Conservation (phyloP, 805 yeast species). For the Candida ulmi region DNA sequence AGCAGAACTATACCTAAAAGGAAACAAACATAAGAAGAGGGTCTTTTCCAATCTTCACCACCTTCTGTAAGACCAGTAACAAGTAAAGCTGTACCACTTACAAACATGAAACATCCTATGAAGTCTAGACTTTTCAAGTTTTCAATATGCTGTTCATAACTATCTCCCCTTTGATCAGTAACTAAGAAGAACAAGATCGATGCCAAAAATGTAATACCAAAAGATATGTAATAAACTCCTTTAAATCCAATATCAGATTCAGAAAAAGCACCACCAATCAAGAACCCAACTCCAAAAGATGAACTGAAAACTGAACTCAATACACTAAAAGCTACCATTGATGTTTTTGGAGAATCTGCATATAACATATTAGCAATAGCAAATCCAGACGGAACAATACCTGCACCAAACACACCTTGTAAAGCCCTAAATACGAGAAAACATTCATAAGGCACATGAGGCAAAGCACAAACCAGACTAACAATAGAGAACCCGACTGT, state of each 20-base stretch:
- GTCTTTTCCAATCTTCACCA: slow-evolving; percentile 2
- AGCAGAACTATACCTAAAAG: background rate
- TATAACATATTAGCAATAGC: background rate
- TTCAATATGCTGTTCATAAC: too few species aligned
- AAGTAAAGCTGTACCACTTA: slow-evolving; percentile 1
- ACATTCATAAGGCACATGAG: background rate
- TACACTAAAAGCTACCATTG: background rate
- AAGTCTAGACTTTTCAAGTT: slow-evolving; percentile 4
- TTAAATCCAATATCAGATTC: slow-evolving; percentile 3
- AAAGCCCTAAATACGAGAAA: background rate
- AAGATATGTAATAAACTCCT: slow-evolving; percentile 5
- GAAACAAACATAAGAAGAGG: background rate
- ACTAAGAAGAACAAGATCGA: background rate
- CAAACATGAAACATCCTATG: background rate
- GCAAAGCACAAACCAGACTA: background rate
- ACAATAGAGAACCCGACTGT: background rate
- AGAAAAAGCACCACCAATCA: slow-evolving; percentile 10
- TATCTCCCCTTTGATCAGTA: background rate
- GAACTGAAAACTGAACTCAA: background rate
- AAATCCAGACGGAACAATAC: background rate
- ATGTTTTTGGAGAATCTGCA: background rate
- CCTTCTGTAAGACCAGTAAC: slow-evolving; percentile 6
- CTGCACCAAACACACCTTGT: background rate
- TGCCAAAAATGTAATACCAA: slow-evolving; percentile 1
- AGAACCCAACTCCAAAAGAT: slow-evolving; percentile 6